phyloP scores from a whole-genome alignment of 768 basidiomycete genomes.

The Boletus subparvulus region DNA sequence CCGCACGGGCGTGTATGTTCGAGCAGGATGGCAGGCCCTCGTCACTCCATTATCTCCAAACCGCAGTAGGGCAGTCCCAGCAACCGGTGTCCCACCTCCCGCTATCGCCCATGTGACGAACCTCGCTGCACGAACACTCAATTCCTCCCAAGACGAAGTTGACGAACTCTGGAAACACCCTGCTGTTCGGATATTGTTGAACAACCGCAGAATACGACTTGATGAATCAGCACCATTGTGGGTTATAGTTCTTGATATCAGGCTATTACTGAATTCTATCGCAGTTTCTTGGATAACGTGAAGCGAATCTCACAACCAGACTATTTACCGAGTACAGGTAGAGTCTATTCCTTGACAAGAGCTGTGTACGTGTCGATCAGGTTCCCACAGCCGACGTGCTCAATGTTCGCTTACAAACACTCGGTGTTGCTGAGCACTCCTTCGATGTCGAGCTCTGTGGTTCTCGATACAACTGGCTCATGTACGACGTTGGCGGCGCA shows the following conservation, averaged over 20 bases:
- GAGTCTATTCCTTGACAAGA: constrained; percentile 7
- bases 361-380: background rate
- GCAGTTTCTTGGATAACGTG: constrained; percentile 68
- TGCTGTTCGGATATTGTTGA: constrained; percentile 56
- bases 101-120: constrained; percentile 44
- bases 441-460: constrained; percentile 68
- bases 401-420: constrained; percentile 75
- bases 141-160: constrained; percentile 50
- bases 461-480: constrained; percentile 66
- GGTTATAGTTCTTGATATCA: constrained; percentile 24
- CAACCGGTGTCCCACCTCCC: constrained; percentile 31
- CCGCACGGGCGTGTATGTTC: constrained; percentile 62
- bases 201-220: constrained; percentile 58
- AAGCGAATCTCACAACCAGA: constrained; percentile 65
- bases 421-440: constrained; percentile 75
- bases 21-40: constrained; percentile 70
- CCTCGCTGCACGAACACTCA: constrained; percentile 56
- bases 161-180: constrained; percentile 69
- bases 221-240: constrained; percentile 80
- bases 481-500: constrained; percentile 84
- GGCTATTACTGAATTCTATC: constrained; percentile 2
- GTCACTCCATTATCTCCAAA: constrained; percentile 43
- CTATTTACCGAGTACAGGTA: constrained; percentile 72
- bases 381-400: constrained; percentile 63
- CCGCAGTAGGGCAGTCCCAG: constrained; percentile 41